Conservation (phyloP, 352 stramenopile genomes). For the Peronospora belbahrii region DNA sequence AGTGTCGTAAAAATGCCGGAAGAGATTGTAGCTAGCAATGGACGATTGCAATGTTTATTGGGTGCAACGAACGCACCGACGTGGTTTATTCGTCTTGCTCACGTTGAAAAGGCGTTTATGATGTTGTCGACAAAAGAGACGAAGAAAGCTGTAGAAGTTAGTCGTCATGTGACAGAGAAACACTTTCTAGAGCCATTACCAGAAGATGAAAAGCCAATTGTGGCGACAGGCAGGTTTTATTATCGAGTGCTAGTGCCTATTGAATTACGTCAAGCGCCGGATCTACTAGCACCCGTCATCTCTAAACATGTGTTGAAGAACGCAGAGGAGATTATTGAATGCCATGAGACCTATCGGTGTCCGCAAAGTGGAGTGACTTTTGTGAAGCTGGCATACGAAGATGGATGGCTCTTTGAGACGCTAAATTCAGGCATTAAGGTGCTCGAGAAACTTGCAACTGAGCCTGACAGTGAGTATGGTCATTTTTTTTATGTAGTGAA, state of each 20-base stretch:
- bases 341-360: slow-evolving; percentile 53
- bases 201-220: slow-evolving; percentile 26
- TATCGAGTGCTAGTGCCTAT: slow-evolving; percentile 74
- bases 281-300: slow-evolving; percentile 66
- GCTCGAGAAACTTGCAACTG: slow-evolving; percentile 51
- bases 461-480: slow-evolving; percentile 58
- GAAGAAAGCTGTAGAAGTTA: slow-evolving; percentile 14
- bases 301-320: slow-evolving; percentile 67
- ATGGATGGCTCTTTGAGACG: slow-evolving; percentile 77
- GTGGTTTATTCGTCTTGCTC: slow-evolving; percentile 61
- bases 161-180: slow-evolving; percentile 8
- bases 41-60: slow-evolving; percentile 51
- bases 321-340: slow-evolving; percentile 78
- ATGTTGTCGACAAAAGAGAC: slow-evolving; percentile 48
- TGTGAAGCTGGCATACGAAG: slow-evolving; percentile 75
- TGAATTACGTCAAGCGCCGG: slow-evolving; percentile 55
- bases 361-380: slow-evolving; percentile 70
- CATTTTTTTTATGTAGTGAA: slow-evolving; percentile 83
- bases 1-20: slow-evolving; percentile 76
- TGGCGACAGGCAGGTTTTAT: slow-evolving; percentile 48
- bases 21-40: slow-evolving; percentile 54
- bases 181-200: slow-evolving; percentile 37
- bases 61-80: slow-evolving; percentile 43
- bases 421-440: slow-evolving; percentile 76
- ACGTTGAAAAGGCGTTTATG: slow-evolving; percentile 70